Conservation (phyloP, 2,329 filamentous ascomycete species). For the Periglandula ipomoeae region DNA sequence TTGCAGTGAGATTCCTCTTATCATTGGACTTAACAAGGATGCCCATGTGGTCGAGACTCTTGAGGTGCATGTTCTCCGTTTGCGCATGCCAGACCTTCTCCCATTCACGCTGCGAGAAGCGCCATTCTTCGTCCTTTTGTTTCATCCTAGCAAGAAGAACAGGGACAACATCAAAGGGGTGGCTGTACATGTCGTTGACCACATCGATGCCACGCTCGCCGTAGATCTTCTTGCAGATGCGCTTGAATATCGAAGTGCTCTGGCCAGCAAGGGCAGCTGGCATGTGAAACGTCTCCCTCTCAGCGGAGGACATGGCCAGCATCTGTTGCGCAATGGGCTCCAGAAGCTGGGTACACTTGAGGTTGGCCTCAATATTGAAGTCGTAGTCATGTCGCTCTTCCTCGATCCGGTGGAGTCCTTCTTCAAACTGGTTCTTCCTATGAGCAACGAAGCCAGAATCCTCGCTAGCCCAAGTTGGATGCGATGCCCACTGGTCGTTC, state of each 20-base stretch:
- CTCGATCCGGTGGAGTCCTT: constrained; percentile 89
- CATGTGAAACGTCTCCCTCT: constrained; percentile 68
- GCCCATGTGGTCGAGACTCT: constrained; percentile 93
- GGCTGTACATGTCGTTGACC: constrained; percentile 74
- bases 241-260: constrained; percentile 93
- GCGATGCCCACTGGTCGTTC: constrained; percentile 97
- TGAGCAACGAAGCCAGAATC: constrained; percentile 97
- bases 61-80: constrained; percentile 90
- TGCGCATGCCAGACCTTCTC: constrained; percentile 98
- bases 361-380: constrained; percentile 92
- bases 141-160: constrained; percentile 83
- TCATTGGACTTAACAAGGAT: constrained; percentile 81
- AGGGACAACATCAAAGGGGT: constrained; percentile 80
- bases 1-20: constrained; percentile 84
- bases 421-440: constrained; percentile 91
- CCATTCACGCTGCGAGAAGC: constrained; percentile 94
- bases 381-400: constrained; percentile 98
- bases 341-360: constrained; percentile 89
- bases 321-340: constrained; percentile 92
- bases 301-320: constrained; percentile 64
- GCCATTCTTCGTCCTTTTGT: constrained; percentile 96
- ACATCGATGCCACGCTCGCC: constrained; percentile 80
- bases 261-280: constrained; percentile 80
- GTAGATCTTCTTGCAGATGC: constrained; percentile 96
- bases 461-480: constrained; percentile 97